A percentile compares a stretch with the other conserved stretches of the same genome.
These are phyloP conservation scores for Globisporangium okanoganense DNA, from an alignment of 352 stramenopile genomes.

Conservation along the genomic window DNA sequence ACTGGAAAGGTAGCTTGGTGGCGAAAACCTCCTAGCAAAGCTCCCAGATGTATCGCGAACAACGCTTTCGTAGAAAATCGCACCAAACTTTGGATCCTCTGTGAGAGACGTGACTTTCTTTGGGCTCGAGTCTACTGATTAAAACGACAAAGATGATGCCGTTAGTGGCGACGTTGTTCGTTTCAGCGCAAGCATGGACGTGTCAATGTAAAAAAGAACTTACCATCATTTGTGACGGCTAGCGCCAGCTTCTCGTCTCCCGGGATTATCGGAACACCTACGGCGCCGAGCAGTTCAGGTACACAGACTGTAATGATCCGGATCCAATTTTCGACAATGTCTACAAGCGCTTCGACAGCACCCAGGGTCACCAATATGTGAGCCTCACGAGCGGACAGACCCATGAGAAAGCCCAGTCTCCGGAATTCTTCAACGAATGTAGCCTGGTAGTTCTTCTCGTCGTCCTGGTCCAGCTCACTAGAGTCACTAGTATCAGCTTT, in stretches of 20 bases:
- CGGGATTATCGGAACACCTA: not conserved
- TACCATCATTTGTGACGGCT: constrained; percentile 2
- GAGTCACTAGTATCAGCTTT: not conserved
- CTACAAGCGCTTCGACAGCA: constrained; percentile 54
- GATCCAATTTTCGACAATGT: constrained; percentile 64
- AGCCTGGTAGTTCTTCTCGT: constrained; percentile 13
- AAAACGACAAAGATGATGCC: too few relatives aligned
- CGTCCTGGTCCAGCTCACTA: constrained; percentile 15
- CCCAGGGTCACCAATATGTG: constrained; percentile 57
- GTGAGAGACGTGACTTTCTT: constrained; percentile 65
- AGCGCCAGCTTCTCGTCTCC: constrained; percentile 6
- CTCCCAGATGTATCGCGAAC: constrained; percentile 22
- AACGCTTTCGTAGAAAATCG: constrained; percentile 41
- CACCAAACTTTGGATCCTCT: constrained; percentile 68
- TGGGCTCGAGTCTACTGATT: constrained; percentile 27
- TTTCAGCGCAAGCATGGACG: too few relatives aligned
- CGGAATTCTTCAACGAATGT: constrained; percentile 49
- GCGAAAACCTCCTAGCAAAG: constrained; percentile 4
- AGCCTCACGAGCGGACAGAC: constrained; percentile 50
- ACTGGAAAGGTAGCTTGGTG: not conserved
- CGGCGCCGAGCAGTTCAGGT: constrained; percentile 32
- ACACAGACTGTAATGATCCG: constrained; percentile 40
- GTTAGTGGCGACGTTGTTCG: too few relatives aligned
- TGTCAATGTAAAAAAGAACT: not conserved
- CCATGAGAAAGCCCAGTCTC: constrained; percentile 50